Evolutionary conservation across 805 yeast species (phyloP).

Genomic region (Saturnispora mendoncae): DNA sequence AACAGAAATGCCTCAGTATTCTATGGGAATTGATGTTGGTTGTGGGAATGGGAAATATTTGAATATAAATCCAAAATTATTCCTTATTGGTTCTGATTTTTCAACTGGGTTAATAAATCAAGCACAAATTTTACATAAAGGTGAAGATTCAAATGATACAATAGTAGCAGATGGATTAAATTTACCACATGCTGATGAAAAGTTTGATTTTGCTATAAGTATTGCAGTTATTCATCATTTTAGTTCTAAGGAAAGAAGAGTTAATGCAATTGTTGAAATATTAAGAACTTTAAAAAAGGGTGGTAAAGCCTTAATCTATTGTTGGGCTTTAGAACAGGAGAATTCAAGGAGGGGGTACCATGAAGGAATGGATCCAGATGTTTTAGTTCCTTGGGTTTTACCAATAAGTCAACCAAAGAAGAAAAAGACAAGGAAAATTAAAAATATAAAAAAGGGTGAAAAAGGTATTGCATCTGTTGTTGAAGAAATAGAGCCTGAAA

Average conservation of each 20-base stretch:
- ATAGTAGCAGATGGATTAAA: constrained; percentile 74
- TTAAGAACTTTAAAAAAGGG: constrained; percentile 42
- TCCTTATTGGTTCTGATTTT: constrained; percentile 65
- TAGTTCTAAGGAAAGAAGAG: constrained; percentile 71
- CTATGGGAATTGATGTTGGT: constrained; percentile 86
- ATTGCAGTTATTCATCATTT: constrained; percentile 96
- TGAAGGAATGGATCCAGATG: constrained; percentile 88
- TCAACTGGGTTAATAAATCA: constrained; percentile 62
- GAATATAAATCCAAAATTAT: constrained; percentile 57
- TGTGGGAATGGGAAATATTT: constrained; percentile 96
- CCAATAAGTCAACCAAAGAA: constrained; percentile 39
- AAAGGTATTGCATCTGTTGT: constrained; percentile 21
- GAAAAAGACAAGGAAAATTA: constrained; percentile 12
- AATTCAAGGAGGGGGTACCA: constrained; percentile 82
- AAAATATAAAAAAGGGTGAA: not conserved
- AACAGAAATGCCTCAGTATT: constrained; percentile 36
- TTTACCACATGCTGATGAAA: constrained; percentile 43
- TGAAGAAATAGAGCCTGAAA: constrained; percentile 13
- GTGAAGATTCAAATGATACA: constrained; percentile 37
- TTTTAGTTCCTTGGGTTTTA: constrained; percentile 91
- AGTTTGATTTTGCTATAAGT: constrained; percentile 76
- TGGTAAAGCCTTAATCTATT: constrained; percentile 75
- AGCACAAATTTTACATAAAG: constrained; percentile 37
- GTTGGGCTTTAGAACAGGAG: constrained; percentile 96
- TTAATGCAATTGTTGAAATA: constrained; percentile 65